Base-by-base conservation (phyloP, 1,284 basidiomycete genomes). In the Ceratobasidium papillatum region DNA sequence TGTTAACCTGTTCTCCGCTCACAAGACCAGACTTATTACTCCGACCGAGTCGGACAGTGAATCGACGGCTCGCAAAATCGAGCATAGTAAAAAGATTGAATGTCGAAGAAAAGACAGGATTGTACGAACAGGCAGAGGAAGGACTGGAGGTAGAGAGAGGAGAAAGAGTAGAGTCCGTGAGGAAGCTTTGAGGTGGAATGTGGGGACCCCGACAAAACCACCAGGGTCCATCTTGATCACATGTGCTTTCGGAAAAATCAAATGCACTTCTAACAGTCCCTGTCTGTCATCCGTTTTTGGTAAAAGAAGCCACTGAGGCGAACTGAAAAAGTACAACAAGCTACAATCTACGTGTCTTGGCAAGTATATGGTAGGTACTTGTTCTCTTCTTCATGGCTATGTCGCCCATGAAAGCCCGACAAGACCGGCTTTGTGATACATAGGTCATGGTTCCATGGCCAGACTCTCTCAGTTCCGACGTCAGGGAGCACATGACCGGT, bases 41-140 rank as follows among this genome's bases (percentile, higher is more conserved):
- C 43, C 69, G 56, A 19, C 69, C 69, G 14, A 72, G 56, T 34
- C 69, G 69, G 47, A 72, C 58, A 19, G 69, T 72, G n/a, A 72
- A 72, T 3, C 69, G 69, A 38, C 69, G 69, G 12, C 22, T 62
- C 30, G 41, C n/a, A 51, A 72, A 61, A 22, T 72, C 69, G 27
- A 72, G 41, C 69, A 72, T 72, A 7, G 27, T 36, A 43, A n/a
- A 71, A 71, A 32, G 43, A 64, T n/a, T 59, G 30, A n/a, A 27
- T 51, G 69, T 36, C 11, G n/a, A 14, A 47, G 32, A 43, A 52
- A 49, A 32, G 69, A 49, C 54, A 34, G 45, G 54, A 51, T n/a
- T n/a, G n/a, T 30, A 25, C 5, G 59, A 34, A 25, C 27, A 62
- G 27, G 43, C 34, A 54, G 32, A 32, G 4, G 22, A 22, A 7